phyloP scores from a whole-genome alignment of 2,329 filamentous ascomycete species.

The Venturia pyrina region DNA sequence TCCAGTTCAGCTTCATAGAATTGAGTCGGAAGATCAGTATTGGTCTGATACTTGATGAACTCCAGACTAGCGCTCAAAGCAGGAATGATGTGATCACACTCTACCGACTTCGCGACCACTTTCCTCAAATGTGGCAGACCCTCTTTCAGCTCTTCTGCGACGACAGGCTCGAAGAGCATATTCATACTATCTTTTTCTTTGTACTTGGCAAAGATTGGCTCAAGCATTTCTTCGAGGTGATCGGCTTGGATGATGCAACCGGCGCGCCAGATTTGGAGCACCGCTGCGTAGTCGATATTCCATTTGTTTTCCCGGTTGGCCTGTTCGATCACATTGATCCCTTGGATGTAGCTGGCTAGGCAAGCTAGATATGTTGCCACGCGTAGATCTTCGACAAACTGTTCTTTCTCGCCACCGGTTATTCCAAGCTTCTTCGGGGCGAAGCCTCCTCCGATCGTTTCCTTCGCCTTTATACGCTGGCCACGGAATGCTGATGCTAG shows the following conservation, averaged over 20 bases:
- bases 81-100: constrained; percentile 51
- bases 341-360: constrained; percentile 54
- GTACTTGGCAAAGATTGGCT: constrained; percentile 30
- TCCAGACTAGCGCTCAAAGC: constrained; percentile 53
- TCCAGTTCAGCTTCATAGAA: constrained; percentile 65
- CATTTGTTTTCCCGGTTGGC: constrained; percentile 50
- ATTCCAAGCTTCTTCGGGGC: constrained; percentile 28
- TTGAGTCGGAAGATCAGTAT: constrained; percentile 50
- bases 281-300: constrained; percentile 42
- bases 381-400: constrained; percentile 49
- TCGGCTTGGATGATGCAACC: constrained; percentile 65
- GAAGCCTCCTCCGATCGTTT: constrained; percentile 34
- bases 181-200: constrained; percentile 29
- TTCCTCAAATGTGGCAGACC: constrained; percentile 44
- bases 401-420: constrained; percentile 24
- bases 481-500: constrained; percentile 52
- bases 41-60: constrained; percentile 55
- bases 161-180: constrained; percentile 35
- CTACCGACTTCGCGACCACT: constrained; percentile 44
- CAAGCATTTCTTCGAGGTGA: constrained; percentile 51
- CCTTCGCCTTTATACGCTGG: constrained; percentile 42
- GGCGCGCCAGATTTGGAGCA: constrained; percentile 55
- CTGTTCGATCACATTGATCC: constrained; percentile 52
- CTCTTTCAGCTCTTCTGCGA: constrained; percentile 44
- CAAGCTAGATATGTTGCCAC: constrained; percentile 52